phyloP scores from a whole-genome alignment of 2,329 filamentous ascomycete species.

The Verticillium albo-atrum region DNA sequence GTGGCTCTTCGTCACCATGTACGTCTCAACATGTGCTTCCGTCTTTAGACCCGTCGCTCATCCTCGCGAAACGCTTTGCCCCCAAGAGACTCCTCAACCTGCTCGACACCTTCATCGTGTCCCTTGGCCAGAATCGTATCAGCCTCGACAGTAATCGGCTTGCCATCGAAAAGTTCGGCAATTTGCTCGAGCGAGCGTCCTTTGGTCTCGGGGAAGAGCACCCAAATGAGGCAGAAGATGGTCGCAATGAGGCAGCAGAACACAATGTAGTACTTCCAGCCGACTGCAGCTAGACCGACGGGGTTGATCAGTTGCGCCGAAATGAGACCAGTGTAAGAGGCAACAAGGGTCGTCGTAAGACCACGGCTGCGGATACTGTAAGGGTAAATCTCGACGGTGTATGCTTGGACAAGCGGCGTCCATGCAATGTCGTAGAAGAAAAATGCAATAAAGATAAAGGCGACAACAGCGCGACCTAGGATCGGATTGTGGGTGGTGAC shows the following conservation, averaged over 20 bases:
- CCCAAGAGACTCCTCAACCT: neutral
- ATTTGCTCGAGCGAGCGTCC: conserved; percentile 24
- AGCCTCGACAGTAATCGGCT: neutral
- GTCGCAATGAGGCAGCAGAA: conserved; percentile 28
- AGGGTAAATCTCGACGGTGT: conserved; percentile 21
- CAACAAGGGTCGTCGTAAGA: neutral
- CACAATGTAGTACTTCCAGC: conserved; percentile 35
- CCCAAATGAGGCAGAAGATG: conserved; percentile 28
- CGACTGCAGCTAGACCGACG: conserved; percentile 28
- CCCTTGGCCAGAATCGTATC: neutral
- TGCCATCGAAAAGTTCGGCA: conserved; percentile 20
- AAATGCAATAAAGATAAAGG: conserved; percentile 32
- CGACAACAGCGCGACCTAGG: conserved; percentile 23
- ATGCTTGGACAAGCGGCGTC: conserved; percentile 24
- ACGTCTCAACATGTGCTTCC: no score
- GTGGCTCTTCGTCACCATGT: no score
- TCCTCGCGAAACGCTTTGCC: no score
- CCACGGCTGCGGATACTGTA: conserved; percentile 10
- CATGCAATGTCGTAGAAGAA: conserved; percentile 31
- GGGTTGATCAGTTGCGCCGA: conserved; percentile 36
- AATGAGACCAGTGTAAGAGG: conserved; percentile 12
- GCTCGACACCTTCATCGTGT: neutral
- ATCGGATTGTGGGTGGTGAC: neutral
- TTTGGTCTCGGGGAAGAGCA: conserved; percentile 29
- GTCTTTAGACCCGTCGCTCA: no score